Evolutionary conservation across 805 yeast species (phyloP).

Genomic region (Kuraishia capsulata): DNA sequence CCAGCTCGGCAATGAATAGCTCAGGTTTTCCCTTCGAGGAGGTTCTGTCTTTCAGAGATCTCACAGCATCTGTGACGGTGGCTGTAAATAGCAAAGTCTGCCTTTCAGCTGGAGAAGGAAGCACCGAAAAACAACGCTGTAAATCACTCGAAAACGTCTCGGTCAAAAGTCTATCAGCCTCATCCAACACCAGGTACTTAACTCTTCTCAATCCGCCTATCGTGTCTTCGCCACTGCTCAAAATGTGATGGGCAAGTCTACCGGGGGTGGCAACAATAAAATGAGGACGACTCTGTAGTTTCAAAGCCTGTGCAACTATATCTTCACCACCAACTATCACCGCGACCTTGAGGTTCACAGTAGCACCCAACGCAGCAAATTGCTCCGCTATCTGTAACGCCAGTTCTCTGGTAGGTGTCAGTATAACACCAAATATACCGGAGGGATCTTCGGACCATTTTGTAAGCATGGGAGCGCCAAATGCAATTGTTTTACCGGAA

Average conservation of each 20-base stretch:
- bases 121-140: constrained; percentile 54
- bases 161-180: constrained; percentile 87
- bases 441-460: constrained; percentile 93
- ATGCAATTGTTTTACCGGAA: constrained; percentile 95
- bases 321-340: constrained; percentile 94
- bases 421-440: constrained; percentile 81
- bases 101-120: constrained; percentile 65
- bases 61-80: constrained; percentile 87
- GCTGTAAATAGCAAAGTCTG: constrained; percentile 94
- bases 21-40: constrained; percentile 44
- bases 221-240: constrained; percentile 84
- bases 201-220: constrained; percentile 69
- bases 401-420: constrained; percentile 90
- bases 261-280: constrained; percentile 97
- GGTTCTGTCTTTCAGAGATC: constrained; percentile 62
- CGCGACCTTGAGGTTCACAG: constrained; percentile 74
- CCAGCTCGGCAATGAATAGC: constrained; percentile 68
- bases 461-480: constrained; percentile 94
- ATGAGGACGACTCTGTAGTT: constrained; percentile 79
- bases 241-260: constrained; percentile 84
- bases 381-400: constrained; percentile 98
- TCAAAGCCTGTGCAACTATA: constrained; percentile 80
- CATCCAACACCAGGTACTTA: constrained; percentile 82
- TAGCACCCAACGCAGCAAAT: constrained; percentile 84
- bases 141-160: constrained; percentile 78